Percentiles rank a stretch among this genome's conserved stretches.
Conservation (phyloP, 2,329 filamentous ascomycete species). For the Apiospora pterosperma region DNA sequence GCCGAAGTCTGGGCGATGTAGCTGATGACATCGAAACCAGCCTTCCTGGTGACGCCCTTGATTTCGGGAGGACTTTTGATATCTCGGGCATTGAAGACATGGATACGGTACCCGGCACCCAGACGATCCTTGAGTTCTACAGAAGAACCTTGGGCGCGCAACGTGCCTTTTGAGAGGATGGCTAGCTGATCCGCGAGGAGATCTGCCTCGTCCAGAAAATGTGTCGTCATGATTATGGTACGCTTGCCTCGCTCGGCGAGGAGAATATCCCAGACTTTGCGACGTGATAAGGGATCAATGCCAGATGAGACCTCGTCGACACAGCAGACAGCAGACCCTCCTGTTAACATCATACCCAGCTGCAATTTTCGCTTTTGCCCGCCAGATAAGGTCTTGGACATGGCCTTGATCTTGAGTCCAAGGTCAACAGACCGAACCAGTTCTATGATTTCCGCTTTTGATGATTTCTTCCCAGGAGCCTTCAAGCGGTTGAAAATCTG, state of each 20-base stretch:
- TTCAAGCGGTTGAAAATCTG: slow-evolving; percentile 82
- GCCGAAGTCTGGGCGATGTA: slow-evolving; percentile 69
- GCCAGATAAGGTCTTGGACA: slow-evolving; percentile 76
- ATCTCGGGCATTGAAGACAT: slow-evolving; percentile 60
- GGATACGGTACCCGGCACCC: slow-evolving; percentile 81
- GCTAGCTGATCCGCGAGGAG: slow-evolving; percentile 85
- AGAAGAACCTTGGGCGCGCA: slow-evolving; percentile 80
- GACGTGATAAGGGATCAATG: slow-evolving; percentile 77
- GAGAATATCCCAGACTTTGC: slow-evolving; percentile 94
- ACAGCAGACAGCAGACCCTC: slow-evolving; percentile 82
- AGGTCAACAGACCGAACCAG: slow-evolving; percentile 73
- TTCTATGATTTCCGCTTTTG: slow-evolving; percentile 54
- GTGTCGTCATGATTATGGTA: slow-evolving; percentile 85
- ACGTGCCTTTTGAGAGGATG: slow-evolving; percentile 78
- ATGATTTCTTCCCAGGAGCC: slow-evolving; percentile 52
- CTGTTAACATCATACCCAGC: slow-evolving; percentile 92
- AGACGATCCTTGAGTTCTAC: slow-evolving; percentile 80
- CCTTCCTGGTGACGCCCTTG: slow-evolving; percentile 52
- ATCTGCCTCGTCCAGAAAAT: slow-evolving; percentile 92
- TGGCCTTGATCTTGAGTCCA: slow-evolving; percentile 66
- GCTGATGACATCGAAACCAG: slow-evolving; percentile 66
- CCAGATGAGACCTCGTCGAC: slow-evolving; percentile 90
- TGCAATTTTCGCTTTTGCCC: slow-evolving; percentile 92
- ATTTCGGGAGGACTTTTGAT: slow-evolving; percentile 47
- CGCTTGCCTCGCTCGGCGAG: slow-evolving; percentile 76